Conservation (phyloP, 441 rosid genomes). For the Erodium moschatum region DNA sequence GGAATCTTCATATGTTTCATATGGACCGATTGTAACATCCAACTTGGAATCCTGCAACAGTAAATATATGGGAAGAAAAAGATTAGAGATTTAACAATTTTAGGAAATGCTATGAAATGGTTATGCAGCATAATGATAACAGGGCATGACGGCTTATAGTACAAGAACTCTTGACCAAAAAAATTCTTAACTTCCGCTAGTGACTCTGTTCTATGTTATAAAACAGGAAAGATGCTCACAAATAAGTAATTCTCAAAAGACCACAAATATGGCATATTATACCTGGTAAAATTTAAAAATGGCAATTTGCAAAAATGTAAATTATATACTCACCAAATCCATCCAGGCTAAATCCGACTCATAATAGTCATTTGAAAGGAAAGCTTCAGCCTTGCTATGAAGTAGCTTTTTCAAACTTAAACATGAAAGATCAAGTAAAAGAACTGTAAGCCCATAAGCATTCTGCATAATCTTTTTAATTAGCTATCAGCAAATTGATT, state of each 20-base stretch:
- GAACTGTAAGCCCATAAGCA: constrained; percentile 3
- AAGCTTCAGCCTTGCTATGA: constrained; percentile 79
- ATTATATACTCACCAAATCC: constrained; percentile 66
- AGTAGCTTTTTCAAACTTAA: constrained; percentile 78
- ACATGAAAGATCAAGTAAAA: constrained; percentile 22
- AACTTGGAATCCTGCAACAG: constrained; percentile 63
- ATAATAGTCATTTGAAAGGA: constrained; percentile 81
- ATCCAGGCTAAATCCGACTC: constrained; percentile 97
- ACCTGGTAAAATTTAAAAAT: background rate
- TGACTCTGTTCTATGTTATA: background rate
- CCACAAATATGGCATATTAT: background rate
- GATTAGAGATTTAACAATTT: background rate
- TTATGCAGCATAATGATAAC: background rate
- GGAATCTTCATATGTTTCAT: constrained; percentile 84
- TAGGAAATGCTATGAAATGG: constrained; percentile 1
- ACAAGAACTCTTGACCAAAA: background rate
- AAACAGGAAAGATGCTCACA: background rate
- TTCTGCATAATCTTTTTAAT: constrained; percentile 8
- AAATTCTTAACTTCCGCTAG: too few species aligned
- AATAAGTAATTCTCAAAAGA: too few species aligned
- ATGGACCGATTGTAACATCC: constrained; percentile 92
- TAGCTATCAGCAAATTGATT: constrained; percentile 16
- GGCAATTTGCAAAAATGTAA: background rate
- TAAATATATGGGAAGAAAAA: background rate
- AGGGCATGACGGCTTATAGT: background rate